Percentiles rank a stretch among this genome's conserved stretches.
Conservation (phyloP, 805 yeast species). For the Candida khao-thaluensis region DNA sequence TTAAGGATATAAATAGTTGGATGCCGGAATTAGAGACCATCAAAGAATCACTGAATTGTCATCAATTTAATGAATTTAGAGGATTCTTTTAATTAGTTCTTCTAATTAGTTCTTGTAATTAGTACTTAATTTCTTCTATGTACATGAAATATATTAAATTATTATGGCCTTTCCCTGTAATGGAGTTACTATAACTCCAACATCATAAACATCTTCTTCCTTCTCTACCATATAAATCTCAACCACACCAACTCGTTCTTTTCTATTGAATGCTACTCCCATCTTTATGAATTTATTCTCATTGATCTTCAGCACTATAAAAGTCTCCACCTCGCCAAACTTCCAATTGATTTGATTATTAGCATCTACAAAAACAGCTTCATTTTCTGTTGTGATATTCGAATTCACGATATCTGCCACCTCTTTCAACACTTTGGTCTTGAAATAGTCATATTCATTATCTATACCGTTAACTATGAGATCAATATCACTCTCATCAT, state of each 20-base stretch:
- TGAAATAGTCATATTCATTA: conserved; percentile 36
- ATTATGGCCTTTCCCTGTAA: neutral
- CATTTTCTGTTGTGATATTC: conserved; percentile 15
- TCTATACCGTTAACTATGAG: conserved; percentile 37
- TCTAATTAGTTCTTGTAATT: too few species aligned
- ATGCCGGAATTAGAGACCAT: conserved; percentile 53
- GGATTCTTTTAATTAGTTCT: conserved; percentile 6
- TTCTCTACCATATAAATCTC: conserved; percentile 30
- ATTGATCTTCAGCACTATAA: conserved; percentile 13
- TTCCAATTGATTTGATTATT: conserved; percentile 30
- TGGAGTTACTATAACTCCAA: conserved; percentile 11
- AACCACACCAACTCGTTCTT: conserved; percentile 31
- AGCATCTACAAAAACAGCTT: conserved; percentile 24
- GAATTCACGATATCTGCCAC: conserved; percentile 28
- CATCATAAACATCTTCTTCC: conserved; percentile 18
- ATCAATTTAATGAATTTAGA: conserved; percentile 11
- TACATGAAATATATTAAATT: neutral
- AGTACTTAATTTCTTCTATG: conserved; percentile 5
- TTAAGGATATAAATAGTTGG: conserved; percentile 67
- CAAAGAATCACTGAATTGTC: conserved; percentile 26
- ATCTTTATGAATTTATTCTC: conserved; percentile 29
- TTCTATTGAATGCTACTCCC: conserved; percentile 30
- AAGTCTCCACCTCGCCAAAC: conserved; percentile 14
- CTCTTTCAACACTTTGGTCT: conserved; percentile 25
- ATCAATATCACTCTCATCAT: conserved; percentile 32